phyloP scores from a whole-genome alignment of 257 asterid genomes.

The Solanum chmielewskii region DNA sequence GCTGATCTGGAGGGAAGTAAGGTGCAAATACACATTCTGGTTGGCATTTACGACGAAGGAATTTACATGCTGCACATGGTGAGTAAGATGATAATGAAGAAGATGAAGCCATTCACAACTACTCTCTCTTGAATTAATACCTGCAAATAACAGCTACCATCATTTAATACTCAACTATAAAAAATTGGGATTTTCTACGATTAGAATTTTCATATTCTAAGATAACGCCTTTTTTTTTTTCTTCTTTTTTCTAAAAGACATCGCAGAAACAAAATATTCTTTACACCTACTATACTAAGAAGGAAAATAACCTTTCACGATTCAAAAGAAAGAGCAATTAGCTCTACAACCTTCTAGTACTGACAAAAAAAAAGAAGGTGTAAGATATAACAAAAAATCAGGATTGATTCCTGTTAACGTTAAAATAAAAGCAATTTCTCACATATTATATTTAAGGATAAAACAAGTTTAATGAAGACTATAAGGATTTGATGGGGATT shows the following conservation, averaged over 20 bases:
- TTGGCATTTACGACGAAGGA: conserved; percentile 64
- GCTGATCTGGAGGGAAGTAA: conserved; percentile 71
- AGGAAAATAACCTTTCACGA: neutral
- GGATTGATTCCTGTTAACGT: neutral
- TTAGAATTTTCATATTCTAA: neutral
- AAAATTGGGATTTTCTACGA: neutral
- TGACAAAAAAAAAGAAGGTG: neutral
- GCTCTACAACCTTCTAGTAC: neutral
- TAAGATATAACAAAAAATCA: neutral
- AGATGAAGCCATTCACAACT: neutral
- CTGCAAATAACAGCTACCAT: neutral
- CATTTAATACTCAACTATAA: neutral
- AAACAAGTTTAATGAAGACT: conserved; percentile 5
- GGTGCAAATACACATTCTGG: conserved; percentile 74
- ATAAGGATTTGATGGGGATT: conserved; percentile 3
- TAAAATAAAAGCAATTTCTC: neutral
- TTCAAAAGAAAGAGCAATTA: neutral
- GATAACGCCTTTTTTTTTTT: neutral
- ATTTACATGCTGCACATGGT: conserved; percentile 72
- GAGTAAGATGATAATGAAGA: conserved; percentile 51
- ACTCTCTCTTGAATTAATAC: neutral
- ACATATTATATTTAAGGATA: neutral
- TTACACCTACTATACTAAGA: neutral
- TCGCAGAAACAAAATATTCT: neutral
- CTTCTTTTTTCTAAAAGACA: neutral